phyloP scores from a whole-genome alignment of 306 rosid genomes.

The Nissolia schottii region DNA sequence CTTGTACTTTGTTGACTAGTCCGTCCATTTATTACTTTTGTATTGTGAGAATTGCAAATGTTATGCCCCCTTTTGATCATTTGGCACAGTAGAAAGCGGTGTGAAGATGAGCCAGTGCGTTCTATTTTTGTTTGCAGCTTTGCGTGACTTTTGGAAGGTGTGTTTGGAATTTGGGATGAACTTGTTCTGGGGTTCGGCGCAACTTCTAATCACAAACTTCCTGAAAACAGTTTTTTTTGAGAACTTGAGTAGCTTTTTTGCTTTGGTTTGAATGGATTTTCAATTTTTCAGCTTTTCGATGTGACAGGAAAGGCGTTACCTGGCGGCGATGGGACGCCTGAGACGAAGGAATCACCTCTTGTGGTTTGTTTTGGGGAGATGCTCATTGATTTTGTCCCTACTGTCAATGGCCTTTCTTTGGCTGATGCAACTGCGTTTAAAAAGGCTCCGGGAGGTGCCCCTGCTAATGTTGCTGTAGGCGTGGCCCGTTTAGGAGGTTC shows the following conservation, averaged over 20 bases:
- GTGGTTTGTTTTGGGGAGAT: conserved; percentile 95
- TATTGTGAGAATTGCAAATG: background rate
- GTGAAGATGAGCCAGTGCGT: background rate
- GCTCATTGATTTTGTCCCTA: conserved; percentile 97
- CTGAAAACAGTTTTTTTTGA: no score
- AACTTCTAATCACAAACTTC: no score
- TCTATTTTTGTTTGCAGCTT: background rate
- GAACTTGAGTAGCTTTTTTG: background rate
- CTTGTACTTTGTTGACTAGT: background rate
- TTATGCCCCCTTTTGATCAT: background rate
- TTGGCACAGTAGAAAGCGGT: background rate
- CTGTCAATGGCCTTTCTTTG: conserved; percentile 69
- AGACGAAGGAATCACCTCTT: conserved; percentile 65
- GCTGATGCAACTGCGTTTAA: conserved; percentile 91
- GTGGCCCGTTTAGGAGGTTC: conserved; percentile 92
- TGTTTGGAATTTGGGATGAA: background rate
- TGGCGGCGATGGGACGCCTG: conserved; percentile 48
- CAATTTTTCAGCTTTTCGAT: conserved; percentile 16
- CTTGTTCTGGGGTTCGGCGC: background rate
- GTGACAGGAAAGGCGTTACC: conserved; percentile 59
- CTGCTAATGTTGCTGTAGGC: conserved; percentile 98
- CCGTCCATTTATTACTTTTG: no score
- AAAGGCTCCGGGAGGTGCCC: conserved; percentile 98
- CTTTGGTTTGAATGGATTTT: conserved; percentile 10
- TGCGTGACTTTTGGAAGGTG: no score